phyloP scores from a whole-genome alignment of 371 early-diverging fungal genomes.

The Nosema muscidifuracis region DNA sequence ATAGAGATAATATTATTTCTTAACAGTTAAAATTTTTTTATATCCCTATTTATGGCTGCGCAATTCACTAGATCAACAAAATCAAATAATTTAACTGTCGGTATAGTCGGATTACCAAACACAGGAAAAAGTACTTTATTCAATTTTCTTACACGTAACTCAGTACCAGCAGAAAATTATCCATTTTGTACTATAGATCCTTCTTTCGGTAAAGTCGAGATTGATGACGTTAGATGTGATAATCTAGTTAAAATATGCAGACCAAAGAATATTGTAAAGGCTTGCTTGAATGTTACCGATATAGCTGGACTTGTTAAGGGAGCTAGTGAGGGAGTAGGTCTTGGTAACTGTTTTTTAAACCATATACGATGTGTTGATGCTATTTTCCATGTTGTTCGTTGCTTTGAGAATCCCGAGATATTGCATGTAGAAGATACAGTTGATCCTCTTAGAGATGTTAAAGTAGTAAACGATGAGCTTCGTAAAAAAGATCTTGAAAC shows the following conservation, averaged over 20 bases:
- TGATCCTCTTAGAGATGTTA: conserved; percentile 84
- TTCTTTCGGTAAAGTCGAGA: conserved; percentile 49
- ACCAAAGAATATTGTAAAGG: conserved; percentile 62
- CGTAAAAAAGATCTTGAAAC: conserved; percentile 84
- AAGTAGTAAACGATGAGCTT: conserved; percentile 87
- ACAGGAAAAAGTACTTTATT: conserved; percentile 95
- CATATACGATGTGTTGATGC: conserved; percentile 92
- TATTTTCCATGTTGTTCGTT: conserved; percentile 90
- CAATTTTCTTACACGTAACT: conserved; percentile 78
- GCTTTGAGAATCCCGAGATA: conserved; percentile 76
- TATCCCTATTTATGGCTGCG: background rate
- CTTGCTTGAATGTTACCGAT: conserved; percentile 79
- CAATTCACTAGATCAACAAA: conserved; percentile 61
- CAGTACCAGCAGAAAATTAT: conserved; percentile 74
- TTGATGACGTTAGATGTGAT: conserved; percentile 55
- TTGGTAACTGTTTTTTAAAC: conserved; percentile 93
- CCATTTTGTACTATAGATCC: conserved; percentile 67
- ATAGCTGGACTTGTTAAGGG: conserved; percentile 97
- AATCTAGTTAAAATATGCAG: conserved; percentile 47
- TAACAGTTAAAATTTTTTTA: no score
- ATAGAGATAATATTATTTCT: no score
- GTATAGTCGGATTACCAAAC: conserved; percentile 93
- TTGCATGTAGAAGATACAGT: conserved; percentile 88
- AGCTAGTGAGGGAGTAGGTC: conserved; percentile 77
- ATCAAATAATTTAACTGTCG: conserved; percentile 86